Conservation (phyloP, 208 protist genomes). For the Naegleria gruberi region DNA sequence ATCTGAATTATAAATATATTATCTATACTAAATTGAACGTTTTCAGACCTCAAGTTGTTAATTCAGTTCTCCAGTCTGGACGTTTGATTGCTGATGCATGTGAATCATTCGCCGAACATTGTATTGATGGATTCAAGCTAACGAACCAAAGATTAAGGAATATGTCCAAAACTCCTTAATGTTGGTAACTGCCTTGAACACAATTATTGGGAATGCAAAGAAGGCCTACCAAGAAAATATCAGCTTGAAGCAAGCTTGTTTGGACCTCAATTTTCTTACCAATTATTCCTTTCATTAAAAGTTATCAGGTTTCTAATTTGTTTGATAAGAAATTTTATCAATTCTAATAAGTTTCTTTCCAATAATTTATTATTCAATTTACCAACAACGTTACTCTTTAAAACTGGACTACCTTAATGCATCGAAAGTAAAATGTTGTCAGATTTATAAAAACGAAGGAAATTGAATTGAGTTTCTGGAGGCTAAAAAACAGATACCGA, state of each 20-base stretch:
- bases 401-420: no score
- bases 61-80: conserved; percentile 55
- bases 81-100: conserved; percentile 59
- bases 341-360: no score
- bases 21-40: conserved; percentile 89
- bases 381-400: no score
- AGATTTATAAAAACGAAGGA: no score
- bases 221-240: conserved; percentile 30
- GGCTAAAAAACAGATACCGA: no score
- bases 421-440: no score
- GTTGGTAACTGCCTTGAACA: conserved; percentile 80
- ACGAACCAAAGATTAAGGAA: conserved; percentile 49
- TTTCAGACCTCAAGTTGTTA: conserved; percentile 78
- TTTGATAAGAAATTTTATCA: no score
- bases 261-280: conserved; percentile 5
- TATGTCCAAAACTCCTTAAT: conserved; percentile 64
- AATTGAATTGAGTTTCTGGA: no score
- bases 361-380: no score
- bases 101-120: conserved; percentile 57
- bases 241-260: background rate
- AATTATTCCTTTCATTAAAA: no score
- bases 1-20: no score
- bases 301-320: no score
- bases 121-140: conserved; percentile 62
- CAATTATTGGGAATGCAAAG: conserved; percentile 81